Percentiles rank a stretch among this genome's conserved stretches.
These are phyloP conservation scores for Boletus sp. DNA, from an alignment of 768 basidiomycete genomes.

Conservation along the genomic window DNA sequence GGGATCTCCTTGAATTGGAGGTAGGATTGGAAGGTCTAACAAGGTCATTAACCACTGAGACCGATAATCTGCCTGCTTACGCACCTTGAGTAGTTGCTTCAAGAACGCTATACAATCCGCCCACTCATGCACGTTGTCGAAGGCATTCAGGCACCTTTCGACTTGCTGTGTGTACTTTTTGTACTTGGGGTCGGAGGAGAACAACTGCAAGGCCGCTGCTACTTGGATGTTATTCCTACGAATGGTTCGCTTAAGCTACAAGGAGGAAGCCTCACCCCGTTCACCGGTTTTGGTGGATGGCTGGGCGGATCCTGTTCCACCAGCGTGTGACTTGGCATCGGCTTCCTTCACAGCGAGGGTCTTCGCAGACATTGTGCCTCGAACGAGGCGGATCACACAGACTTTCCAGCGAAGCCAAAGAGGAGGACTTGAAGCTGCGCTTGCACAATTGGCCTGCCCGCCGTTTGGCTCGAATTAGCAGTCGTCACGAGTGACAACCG, in stretches of 20 bases:
- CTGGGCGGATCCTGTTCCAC: constrained; percentile 7
- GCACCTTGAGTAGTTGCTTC: constrained; percentile 88
- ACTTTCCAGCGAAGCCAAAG: background rate
- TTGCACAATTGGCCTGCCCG: background rate
- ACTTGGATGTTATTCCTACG: background rate
- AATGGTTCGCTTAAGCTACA: background rate
- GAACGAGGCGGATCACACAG: constrained; percentile 14
- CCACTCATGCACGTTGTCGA: constrained; percentile 98
- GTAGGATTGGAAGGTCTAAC: constrained; percentile 87
- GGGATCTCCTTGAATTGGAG: constrained; percentile 97
- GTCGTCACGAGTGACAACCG: constrained; percentile 18
- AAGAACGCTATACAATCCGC: constrained; percentile 98
- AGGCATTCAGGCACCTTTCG: constrained; percentile 88
- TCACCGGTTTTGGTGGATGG: constrained; percentile 22
- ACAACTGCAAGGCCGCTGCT: constrained; percentile 54
- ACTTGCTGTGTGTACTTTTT: constrained; percentile 92
- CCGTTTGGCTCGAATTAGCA: constrained; percentile 7
- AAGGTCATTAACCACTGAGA: background rate
- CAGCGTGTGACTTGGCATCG: constrained; percentile 14
- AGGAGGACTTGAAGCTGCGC: background rate
- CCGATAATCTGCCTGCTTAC: constrained; percentile 1
- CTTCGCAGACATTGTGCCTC: constrained; percentile 19
- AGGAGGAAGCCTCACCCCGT: constrained; percentile 30
- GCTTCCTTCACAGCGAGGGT: constrained; percentile 15
- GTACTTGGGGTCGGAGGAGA: constrained; percentile 85